Percentiles rank a stretch among this genome's conserved stretches.
Evolutionary conservation across 495 filamentous ascomycete species (phyloP).

Genomic region (Monascus purpureus): DNA sequence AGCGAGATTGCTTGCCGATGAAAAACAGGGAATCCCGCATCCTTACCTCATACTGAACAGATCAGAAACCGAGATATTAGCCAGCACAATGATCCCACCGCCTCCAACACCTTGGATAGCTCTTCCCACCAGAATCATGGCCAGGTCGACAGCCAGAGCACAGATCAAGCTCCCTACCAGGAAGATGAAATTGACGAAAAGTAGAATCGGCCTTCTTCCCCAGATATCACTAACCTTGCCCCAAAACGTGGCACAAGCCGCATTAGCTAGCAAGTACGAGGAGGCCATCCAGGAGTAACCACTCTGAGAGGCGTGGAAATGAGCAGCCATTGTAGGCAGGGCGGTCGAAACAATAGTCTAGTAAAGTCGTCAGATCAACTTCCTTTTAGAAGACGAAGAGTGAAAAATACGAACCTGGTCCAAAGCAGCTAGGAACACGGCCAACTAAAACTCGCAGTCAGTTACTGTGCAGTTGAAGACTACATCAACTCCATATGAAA

Average conservation of each 20-base stretch:
- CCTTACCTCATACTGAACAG: slow-evolving; percentile 55
- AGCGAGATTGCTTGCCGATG: too few species aligned
- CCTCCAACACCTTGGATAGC: slow-evolving; percentile 75
- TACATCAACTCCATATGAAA: too few species aligned
- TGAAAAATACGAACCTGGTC: slow-evolving; percentile 27
- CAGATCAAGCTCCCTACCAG: slow-evolving; percentile 62
- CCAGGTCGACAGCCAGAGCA: slow-evolving; percentile 50
- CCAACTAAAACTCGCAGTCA: too few species aligned
- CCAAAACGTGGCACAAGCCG: slow-evolving; percentile 59
- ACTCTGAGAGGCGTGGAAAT: slow-evolving; percentile 45
- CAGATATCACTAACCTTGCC: slow-evolving; percentile 80
- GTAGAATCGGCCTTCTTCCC: slow-evolving; percentile 67
- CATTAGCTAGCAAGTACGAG: slow-evolving; percentile 54
- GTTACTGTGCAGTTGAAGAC: too few species aligned
- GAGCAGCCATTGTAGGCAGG: slow-evolving; percentile 47
- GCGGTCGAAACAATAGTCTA: slow-evolving; percentile 41
- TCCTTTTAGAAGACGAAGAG: not conserved
- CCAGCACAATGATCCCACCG: slow-evolving; percentile 65
- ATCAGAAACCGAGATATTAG: slow-evolving; percentile 73
- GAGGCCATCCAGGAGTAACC: slow-evolving; percentile 71
- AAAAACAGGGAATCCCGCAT: too few species aligned
- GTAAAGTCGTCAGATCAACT: not conserved
- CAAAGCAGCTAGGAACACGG: slow-evolving; percentile 38
- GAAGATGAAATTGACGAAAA: slow-evolving; percentile 60
- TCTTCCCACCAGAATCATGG: slow-evolving; percentile 62